phyloP scores from a whole-genome alignment of 768 basidiomycete species.

The Gelatoporia subvermispora region DNA sequence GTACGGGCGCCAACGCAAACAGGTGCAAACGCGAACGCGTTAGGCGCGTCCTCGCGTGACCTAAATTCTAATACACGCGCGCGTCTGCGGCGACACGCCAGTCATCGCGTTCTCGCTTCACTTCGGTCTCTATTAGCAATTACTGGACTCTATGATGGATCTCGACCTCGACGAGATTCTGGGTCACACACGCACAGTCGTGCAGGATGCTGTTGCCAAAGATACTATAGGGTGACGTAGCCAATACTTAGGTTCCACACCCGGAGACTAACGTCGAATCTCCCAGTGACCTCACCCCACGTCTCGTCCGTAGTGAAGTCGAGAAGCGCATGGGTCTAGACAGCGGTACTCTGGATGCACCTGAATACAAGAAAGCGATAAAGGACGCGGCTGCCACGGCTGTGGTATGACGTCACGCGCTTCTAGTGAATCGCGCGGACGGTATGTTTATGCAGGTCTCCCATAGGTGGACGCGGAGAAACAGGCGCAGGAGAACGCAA shows the following conservation, averaged over 20 bases:
- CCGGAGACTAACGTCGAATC: not conserved
- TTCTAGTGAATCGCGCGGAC: not conserved
- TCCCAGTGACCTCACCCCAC: conserved; percentile 40
- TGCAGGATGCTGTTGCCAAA: conserved; percentile 20
- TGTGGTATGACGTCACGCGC: conserved; percentile 24
- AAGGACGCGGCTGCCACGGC: conserved; percentile 37
- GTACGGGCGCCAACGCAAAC: conserved; percentile 3
- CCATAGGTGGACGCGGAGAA: not conserved
- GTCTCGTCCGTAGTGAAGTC: conserved; percentile 44
- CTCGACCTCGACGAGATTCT: conserved; percentile 27
- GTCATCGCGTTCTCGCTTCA: not conserved
- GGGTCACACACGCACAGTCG: conserved; percentile 27
- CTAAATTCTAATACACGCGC: not conserved
- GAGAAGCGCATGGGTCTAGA: conserved; percentile 44
- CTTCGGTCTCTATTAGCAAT: not conserved
- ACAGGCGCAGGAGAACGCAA: too few relatives aligned
- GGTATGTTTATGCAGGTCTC: not conserved
- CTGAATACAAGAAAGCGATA: conserved; percentile 42
- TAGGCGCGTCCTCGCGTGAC: conserved; percentile 4
- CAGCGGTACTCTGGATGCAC: conserved; percentile 36
- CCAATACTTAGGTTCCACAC: not conserved
- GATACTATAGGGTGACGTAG: conserved; percentile 25
- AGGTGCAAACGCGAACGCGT: conserved; percentile 10
- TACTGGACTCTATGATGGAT: not conserved
- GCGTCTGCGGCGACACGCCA: not conserved